Base-by-base conservation (phyloP, 2,329 filamentous ascomycete genomes). In the Grosmannia clavigera region DNA sequence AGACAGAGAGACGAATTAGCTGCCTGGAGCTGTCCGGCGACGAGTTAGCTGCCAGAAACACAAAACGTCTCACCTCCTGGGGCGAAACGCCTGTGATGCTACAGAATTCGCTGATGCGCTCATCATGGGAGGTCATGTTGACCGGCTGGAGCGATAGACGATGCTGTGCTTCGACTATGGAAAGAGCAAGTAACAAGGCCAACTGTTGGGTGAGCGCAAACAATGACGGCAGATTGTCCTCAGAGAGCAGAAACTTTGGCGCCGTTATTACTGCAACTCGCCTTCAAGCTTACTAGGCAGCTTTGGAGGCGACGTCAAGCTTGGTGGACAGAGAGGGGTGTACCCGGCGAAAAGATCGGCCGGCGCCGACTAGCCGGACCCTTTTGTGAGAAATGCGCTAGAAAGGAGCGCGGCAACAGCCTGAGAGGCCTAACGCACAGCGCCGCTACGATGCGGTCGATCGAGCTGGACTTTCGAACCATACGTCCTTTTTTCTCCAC, bases 61-160 rank as follows among this genome's bases (percentile, higher is more conserved):
- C 19, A n/a, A 3, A 48, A 56, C 3, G 22, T 19, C 55, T 51
- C n/a, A 61, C 60, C 58, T 61, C 62, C 5, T 60, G 27, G 0
- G 60, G 25, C 3, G 64, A 58, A 6, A 60, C 61, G 58, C 64
- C 64, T 6, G 64, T 65, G 29, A 65, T 48, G 51, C 48, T 52
- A 59, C 60, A 61, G 46, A 65, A 64, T 4, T 55, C 43, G 60
- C 62, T 64, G 60, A 65, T 59, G 22, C 61, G 58, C 55, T 64
- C 64, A 40, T 65, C 64, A 35, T 65, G 54, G 9, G 54, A 27
- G 52, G 62, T 60, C 62, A 65, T 63, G 56, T 25, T 38, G 56
- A 5, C 3, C 1, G 19, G 7, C 19, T 29, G 19, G 16, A 38
- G 54, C 29, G 27, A 29, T 27, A 14, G 29, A 19, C 11, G 7